Conservation (phyloP, 306 rosid genomes). For the Cucurbita ficifolia region DNA sequence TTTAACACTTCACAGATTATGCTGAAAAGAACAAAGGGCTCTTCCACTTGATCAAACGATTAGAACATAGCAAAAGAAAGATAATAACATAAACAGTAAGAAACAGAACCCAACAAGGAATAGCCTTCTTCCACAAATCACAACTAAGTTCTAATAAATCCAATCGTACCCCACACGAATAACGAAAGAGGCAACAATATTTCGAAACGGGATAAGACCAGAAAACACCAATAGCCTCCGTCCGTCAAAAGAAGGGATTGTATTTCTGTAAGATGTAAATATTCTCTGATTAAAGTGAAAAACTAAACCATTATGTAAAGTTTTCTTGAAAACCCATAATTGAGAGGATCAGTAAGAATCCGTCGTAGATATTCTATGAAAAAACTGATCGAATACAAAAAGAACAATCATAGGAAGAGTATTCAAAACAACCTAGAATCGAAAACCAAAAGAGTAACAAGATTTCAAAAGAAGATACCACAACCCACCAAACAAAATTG, state of each 20-base stretch:
- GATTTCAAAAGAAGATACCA: background rate
- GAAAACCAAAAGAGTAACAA: background rate
- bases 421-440: background rate
- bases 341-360: background rate
- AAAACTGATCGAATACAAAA: background rate
- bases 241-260: background rate
- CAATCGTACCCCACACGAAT: constrained; percentile 1
- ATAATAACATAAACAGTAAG: background rate
- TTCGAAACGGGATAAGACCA: background rate
- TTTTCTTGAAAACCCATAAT: background rate
- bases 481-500: background rate
- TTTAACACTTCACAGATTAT: background rate
- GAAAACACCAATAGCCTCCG: background rate
- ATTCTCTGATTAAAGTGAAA: background rate
- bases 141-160: background rate
- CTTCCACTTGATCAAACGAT: background rate
- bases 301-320: background rate
- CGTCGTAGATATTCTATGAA: background rate
- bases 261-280: background rate
- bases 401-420: background rate
- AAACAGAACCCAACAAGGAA: background rate
- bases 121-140: background rate
- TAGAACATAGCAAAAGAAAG: background rate
- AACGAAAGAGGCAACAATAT: background rate
- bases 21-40: background rate